Percentiles rank a stretch among this genome's conserved stretches.
Conservation (phyloP, 805 yeast species). For the Clavispora asparagi region DNA sequence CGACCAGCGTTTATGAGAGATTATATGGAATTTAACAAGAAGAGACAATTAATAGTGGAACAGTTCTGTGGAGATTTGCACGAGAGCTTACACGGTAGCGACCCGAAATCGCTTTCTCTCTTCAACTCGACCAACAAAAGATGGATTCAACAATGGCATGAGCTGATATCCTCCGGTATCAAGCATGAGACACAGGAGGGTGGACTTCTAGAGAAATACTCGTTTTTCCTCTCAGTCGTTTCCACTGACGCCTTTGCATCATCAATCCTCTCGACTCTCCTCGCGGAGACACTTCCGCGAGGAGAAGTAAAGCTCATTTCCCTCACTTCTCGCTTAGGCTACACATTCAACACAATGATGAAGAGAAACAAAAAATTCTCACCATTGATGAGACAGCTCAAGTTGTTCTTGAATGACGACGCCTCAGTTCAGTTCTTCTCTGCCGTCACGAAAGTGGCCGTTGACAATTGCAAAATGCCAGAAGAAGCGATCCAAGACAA, state of each 20-base stretch:
- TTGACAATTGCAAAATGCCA: constrained; percentile 11
- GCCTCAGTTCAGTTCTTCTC: constrained; percentile 17
- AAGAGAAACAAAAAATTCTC: constrained; percentile 7
- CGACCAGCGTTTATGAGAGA: constrained; percentile 18
- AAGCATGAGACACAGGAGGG: constrained; percentile 1
- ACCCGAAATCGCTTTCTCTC: constrained; percentile 3
- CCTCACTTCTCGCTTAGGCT: constrained; percentile 11
- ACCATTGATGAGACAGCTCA: constrained; percentile 5
- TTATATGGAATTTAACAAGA: constrained; percentile 19
- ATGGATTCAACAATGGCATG: constrained; percentile 5
- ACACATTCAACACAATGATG: constrained; percentile 8
- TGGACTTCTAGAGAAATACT: constrained; percentile 6
- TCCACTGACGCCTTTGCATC: constrained; percentile 13
- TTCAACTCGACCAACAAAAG: constrained; percentile 4
- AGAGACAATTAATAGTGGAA: constrained; percentile 28
- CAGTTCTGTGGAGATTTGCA: constrained; percentile 11
- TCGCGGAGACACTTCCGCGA: constrained; percentile 16
- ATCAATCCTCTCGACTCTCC: constrained; percentile 14
- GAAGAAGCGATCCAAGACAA: not conserved
- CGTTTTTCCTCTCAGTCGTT: constrained; percentile 11
- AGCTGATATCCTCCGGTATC: constrained; percentile 1
- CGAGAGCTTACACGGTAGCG: not conserved
- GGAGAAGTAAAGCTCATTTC: constrained; percentile 13
- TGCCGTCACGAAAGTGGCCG: constrained; percentile 12
- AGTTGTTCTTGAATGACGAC: constrained; percentile 13